Percentiles rank a stretch among this genome's conserved stretches.
Evolutionary conservation across 305 asterid genomes (phyloP).

Genomic region (Fraxinus paxiana): DNA sequence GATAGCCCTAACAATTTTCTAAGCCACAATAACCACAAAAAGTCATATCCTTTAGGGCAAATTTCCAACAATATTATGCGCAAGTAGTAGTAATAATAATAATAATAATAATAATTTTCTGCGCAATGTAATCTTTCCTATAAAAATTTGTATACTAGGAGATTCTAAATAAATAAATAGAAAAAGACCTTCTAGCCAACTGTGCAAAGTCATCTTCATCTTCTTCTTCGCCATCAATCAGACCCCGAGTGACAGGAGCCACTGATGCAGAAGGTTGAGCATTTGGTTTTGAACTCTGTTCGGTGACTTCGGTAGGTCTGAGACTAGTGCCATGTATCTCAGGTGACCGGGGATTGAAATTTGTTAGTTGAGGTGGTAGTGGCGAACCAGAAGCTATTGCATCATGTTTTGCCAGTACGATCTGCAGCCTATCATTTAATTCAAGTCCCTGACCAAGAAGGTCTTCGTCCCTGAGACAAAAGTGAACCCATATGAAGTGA

Average conservation of each 20-base stretch:
- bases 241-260: conserved; percentile 30
- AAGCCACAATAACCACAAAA: background rate
- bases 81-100: background rate
- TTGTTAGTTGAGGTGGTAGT: conserved; percentile 37
- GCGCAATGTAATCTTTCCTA: background rate
- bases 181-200: conserved; percentile 78
- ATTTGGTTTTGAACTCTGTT: conserved; percentile 28
- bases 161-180: background rate
- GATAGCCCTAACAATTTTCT: background rate
- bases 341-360: conserved; percentile 20
- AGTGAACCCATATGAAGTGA: background rate
- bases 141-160: background rate
- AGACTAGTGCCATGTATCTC: conserved; percentile 33
- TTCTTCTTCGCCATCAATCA: conserved; percentile 56
- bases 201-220: conserved; percentile 97
- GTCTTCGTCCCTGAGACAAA: conserved; percentile 67
- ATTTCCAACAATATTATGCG: background rate
- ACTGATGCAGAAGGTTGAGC: conserved; percentile 41
- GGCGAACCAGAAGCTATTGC: conserved; percentile 84
- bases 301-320: conserved; percentile 38
- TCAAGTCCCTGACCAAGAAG: conserved; percentile 88
- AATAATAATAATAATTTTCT: background rate
- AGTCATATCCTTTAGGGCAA: background rate
- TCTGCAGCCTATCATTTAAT: conserved; percentile 71
- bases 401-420: conserved; percentile 64